phyloP scores from a whole-genome alignment of 2,329 filamentous ascomycete species.

The Cryphonectria japonica region DNA sequence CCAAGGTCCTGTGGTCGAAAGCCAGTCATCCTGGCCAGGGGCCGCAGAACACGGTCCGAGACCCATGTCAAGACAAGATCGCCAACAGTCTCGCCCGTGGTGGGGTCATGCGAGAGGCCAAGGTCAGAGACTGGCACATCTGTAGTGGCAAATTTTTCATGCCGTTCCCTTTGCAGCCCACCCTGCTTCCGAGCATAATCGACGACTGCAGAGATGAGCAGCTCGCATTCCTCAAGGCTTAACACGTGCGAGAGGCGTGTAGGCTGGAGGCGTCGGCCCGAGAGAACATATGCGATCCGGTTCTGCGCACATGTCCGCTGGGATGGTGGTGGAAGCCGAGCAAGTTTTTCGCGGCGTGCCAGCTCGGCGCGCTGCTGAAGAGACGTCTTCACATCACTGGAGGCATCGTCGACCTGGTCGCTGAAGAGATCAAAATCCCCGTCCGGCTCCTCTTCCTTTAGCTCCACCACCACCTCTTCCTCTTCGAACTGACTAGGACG shows the following conservation, averaged over 20 bases:
- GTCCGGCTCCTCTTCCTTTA: conserved; percentile 4
- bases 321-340: conserved; percentile 16
- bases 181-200: conserved; percentile 21
- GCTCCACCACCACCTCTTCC: not conserved
- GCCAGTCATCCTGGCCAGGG: conserved; percentile 19
- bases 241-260: conserved; percentile 14
- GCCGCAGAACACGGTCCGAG: conserved; percentile 10
- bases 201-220: conserved; percentile 19
- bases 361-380: conserved; percentile 22
- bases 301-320: conserved; percentile 25
- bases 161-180: conserved; percentile 23
- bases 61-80: conserved; percentile 16
- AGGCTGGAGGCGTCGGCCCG: conserved; percentile 25
- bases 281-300: conserved; percentile 25
- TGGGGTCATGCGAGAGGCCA: not conserved
- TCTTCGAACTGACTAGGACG: not conserved
- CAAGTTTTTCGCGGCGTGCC: conserved; percentile 26
- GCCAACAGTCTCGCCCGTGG: conserved; percentile 5
- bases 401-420: conserved; percentile 14
- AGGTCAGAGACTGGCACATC: conserved; percentile 27
- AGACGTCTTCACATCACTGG: not conserved
- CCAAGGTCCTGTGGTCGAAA: conserved; percentile 22
- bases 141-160: conserved; percentile 27
- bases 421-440: conserved; percentile 25
- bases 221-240: conserved; percentile 19